Base-by-base conservation (phyloP, 352 stramenopile genomes). In the Globisporangium viniferum region DNA sequence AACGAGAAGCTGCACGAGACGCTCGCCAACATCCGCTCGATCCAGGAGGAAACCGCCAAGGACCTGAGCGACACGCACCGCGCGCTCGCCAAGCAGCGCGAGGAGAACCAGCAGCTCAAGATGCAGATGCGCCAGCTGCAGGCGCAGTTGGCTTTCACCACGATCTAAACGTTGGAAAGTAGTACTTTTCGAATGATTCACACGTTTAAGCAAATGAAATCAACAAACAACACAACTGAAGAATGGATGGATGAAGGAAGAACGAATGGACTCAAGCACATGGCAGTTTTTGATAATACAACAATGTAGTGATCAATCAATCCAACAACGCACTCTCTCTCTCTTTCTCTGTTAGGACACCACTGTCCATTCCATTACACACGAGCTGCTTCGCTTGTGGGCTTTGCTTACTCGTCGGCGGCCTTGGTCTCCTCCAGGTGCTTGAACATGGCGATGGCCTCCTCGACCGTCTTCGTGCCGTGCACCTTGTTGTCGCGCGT, bases 361-460 rank as follows among this genome's bases (percentile, higher is more conserved):
- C 4, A n/a, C 41, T 6, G 41, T 48, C 49, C 55, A 61, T 24
- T 46, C 15, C 55, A 46, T 15, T 12, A 29, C 46, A 59, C 41
- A 48, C 41, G 41, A 48, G 41, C 49, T 57, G 5, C 27, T 27
- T 44, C 14, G 15, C 44, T 49, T 59, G 18, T 33, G 8, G 24
- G 14, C 29, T 10, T 49, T 10, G 41, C 18, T 51, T 53, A 65
- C 44, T 90, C 82, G 31, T 92, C 86, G 35, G 74, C 62, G 48
- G 81, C 70, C 73, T 91, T 91, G 73, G 78, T 90, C 63, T 80
- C 65, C 65, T 90, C 83, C 46, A 98, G 74, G 59, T 91, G 64
- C 73, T 97, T 92, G 62, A 98, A 95, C 84, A 97, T 95, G 44
- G 83, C 83, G 71, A 99, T 96, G 49, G 97, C 90, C 64, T 98